Base-by-base conservation (phyloP, 2,329 filamentous ascomycete species). In the Exophiala lecanii-corni region DNA sequence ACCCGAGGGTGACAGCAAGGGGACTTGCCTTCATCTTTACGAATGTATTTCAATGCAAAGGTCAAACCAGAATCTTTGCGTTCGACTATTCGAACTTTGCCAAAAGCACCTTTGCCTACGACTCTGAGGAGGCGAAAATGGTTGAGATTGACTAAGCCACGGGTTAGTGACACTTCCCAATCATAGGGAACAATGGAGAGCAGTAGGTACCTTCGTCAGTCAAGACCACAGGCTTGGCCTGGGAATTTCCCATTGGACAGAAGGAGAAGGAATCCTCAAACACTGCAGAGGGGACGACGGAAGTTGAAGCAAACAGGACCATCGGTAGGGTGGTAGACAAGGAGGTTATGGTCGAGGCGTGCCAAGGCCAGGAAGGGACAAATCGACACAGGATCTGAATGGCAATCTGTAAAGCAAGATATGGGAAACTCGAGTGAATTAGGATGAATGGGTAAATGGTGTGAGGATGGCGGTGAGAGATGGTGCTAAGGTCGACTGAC, bases 31-130 rank as follows among this genome's bases (percentile, higher is more conserved):
- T 97, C 91, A 84, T 97, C 91, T 78, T 96, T 97, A 55, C 89
- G 82, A 54, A 97, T 97, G 66, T 97, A 97, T 68, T 98, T 98
- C 54, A 98, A 76, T 33, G 92, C 92, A 67, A 98, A 98, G 2
- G 89, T 91, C 58, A 97, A 70, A 43, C 82, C 84, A 1, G 89
- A 95, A 63, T 98, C 92, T 69, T 97, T 97, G 56, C 89, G 81
- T 74, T 98, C 92, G 61, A 98, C 92, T 56, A 98, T 98, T 60
- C 92, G 85, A 50, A 98, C 92, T 70, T 98, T 98, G 60, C 92
- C 92, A 72, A 98, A 98, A 44, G 92, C 92, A 59, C 92, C 92
- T 67, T 95, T 94, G 55, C 92, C 92, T 56, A 98, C 92, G 52
- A 98, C 92, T 62, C 92, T 84, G 54, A 97, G 73, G 43, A 98